Evolutionary conservation across 2,329 filamentous ascomycete species (phyloP), one percentile per base, ranked within the genome.

Genomic region (Myrmaecium sp.): DNA sequence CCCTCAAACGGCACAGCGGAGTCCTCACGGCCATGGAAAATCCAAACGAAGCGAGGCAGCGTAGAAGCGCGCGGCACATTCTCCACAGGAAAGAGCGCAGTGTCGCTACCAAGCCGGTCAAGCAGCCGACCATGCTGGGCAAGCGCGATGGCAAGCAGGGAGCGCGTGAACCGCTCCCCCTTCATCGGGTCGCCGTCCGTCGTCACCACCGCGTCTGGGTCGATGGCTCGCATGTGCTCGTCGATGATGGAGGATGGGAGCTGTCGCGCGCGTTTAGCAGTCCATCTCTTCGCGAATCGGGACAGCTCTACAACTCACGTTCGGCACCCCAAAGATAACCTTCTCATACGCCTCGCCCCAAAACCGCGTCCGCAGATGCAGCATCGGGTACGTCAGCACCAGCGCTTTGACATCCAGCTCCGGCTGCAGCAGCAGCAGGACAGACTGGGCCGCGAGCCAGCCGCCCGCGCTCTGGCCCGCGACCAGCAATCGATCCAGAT

Each of bases 381-480:
- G 43, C 41, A 49, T 44, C 0, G 48, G 45, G 15, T 46, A 48
- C 29, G 43, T 38, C 2, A 30, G 36, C 2, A 47, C 21, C 5
- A 46, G 21, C 3, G 42, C 39, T 17, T 40, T 40, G 29, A 21
- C 28, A 5, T 18, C 16, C 10, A 29, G 23, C 14, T 29, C 28
- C 6, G 18, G 23, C 28, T 25, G 25, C 10, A 23, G 28, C 11
- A 29, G 26, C 17, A n/a, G 15, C 3, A 29, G 28, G 8, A 25
- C 13, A 14, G 43, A 44, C 36, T 50, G 46, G 2, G 52, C 29
- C 4, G 50, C 48, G 29, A 52, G 41, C 30, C 44, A 53, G 18
- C 52, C 52, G 16, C 54, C 52, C 10, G 52, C 52, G 3, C 41
- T 47, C 11, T 56, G 52, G 5, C 52, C 52, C 1, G 39, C 36